Conservation (phyloP, 352 stramenopile genomes). For the Heterotrichella gracilis region DNA sequence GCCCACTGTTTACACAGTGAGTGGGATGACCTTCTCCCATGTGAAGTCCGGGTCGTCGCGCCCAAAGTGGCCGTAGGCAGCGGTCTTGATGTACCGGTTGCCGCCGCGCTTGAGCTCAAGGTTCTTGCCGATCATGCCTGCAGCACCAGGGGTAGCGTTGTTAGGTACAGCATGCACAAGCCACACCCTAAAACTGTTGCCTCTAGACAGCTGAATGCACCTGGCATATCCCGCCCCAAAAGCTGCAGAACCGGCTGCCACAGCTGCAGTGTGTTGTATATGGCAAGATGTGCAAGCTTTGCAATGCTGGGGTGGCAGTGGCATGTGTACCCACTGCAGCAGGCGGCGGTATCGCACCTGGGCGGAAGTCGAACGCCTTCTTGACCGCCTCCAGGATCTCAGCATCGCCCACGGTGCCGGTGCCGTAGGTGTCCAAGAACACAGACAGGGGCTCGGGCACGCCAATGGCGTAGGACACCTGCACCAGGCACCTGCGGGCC, state of each 20-base stretch:
- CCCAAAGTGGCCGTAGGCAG: slow-evolving; percentile 94
- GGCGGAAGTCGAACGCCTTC: slow-evolving; percentile 87
- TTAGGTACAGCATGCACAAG: too few species aligned
- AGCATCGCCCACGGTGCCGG: slow-evolving; percentile 66
- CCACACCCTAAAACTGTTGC: too few species aligned
- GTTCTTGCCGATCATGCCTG: slow-evolving; percentile 87
- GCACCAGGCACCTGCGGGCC: slow-evolving; percentile 61
- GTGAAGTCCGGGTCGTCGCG: slow-evolving; percentile 87
- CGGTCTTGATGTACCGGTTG: slow-evolving; percentile 95
- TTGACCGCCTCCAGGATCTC: slow-evolving; percentile 86
- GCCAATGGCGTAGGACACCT: slow-evolving; percentile 92
- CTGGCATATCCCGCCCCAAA: too few species aligned
- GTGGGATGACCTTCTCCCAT: slow-evolving; percentile 78
- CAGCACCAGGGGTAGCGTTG: too few species aligned
- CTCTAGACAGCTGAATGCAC: too few species aligned
- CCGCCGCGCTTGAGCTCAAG: slow-evolving; percentile 70
- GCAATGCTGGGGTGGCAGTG: too few species aligned
- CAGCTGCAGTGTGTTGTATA: too few species aligned
- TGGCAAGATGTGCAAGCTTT: too few species aligned
- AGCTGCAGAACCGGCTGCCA: too few species aligned
- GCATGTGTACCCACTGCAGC: too few species aligned
- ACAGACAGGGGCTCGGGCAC: slow-evolving; percentile 78
- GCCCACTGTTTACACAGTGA: slow-evolving; percentile 27
- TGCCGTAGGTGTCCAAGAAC: slow-evolving; percentile 88
- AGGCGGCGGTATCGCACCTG: too few species aligned